Percentiles rank a stretch among this genome's conserved stretches.
phyloP scores from a whole-genome alignment of 1,284 basidiomycete genomes.

The Ustilago sp. region DNA sequence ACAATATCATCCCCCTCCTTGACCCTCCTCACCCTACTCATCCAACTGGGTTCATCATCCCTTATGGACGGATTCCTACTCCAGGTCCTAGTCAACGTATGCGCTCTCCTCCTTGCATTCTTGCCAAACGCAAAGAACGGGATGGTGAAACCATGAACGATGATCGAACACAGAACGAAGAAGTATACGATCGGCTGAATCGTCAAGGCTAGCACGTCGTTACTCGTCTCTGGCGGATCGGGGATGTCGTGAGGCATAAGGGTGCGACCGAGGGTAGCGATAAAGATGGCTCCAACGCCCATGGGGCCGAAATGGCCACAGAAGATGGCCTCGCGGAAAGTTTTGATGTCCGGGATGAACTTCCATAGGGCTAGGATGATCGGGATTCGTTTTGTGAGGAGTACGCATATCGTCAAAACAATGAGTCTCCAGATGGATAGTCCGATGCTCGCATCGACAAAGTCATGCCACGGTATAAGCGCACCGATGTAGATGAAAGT shows the following conservation, averaged over 20 bases:
- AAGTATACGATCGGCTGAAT: slow-evolving; percentile 69
- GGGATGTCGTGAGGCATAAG: slow-evolving; percentile 61
- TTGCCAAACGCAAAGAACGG: slow-evolving; percentile 68
- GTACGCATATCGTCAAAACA: slow-evolving; percentile 61
- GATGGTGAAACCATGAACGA: slow-evolving; percentile 68
- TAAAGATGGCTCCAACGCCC: slow-evolving; percentile 68
- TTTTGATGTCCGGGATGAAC: slow-evolving; percentile 69
- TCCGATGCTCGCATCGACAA: slow-evolving; percentile 52
- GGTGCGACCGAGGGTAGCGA: slow-evolving; percentile 63
- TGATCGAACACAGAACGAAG: slow-evolving; percentile 67
- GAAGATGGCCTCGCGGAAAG: slow-evolving; percentile 68
- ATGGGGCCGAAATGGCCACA: slow-evolving; percentile 69
- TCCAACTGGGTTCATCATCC: slow-evolving; percentile 63
- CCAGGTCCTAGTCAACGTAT: slow-evolving; percentile 63
- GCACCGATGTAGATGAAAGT: slow-evolving; percentile 70
- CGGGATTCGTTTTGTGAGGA: slow-evolving; percentile 67
- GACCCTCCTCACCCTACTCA: slow-evolving; percentile 57
- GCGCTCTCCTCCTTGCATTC: slow-evolving; percentile 53
- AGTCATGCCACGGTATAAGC: slow-evolving; percentile 67
- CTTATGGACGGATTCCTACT: slow-evolving; percentile 55
- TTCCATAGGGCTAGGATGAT: slow-evolving; percentile 67
- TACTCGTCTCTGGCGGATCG: slow-evolving; percentile 60
- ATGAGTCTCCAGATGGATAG: slow-evolving; percentile 65
- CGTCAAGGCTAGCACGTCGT: slow-evolving; percentile 64
- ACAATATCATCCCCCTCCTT: slow-evolving; percentile 55